Base-by-base conservation (phyloP, 2,329 filamentous ascomycete species). In the Penicillium griseofulvum region DNA sequence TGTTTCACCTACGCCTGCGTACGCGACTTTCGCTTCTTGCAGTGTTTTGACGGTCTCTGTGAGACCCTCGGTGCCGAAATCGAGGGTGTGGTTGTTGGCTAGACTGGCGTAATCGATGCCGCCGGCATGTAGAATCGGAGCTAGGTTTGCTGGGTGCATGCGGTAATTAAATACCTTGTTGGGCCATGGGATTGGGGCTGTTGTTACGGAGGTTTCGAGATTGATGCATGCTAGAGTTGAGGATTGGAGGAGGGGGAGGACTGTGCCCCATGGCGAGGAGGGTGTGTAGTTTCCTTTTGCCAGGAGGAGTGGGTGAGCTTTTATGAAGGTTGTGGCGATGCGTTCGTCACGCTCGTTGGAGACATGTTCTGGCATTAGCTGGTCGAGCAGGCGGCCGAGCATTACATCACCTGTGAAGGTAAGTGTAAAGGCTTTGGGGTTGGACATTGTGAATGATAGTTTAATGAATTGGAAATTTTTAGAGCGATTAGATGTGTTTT, bases 341-440 rank as follows among this genome's bases (percentile, higher is more conserved):
- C 52, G 38, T 17, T 57, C 56, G 42, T 74, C 68, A 22, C 57
- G 46, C 12, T 65, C 55, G 45, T 66, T 67, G 52, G 66, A 37
- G 58, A 73, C 64, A 45, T 74, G 71, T 4, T 60, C 60, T 16
- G 70, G 68, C 53, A 72, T 68, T 47, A 76, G 65, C 59, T 75
- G 72, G 59, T 76, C 74, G 56, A 76, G 63, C 10, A 76, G 71
- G 4, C 74, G 72, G 41, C 70, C 74, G 9, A 76, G 70, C 74
- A 76, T 76, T n/a, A 75, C 68, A 52, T 76, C 74, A 57, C 74
- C 74, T 36, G 68, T 56, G 55, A 71, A 66, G 49, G 67, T 65
- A 45, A 74, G 52, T 33, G 61, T 69, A 60, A 68, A 74, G 9
- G 52, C 44, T 19, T 47, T 50, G 3, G 14, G n/a, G 16, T 36